Conservation (phyloP, 495 filamentous ascomycete genomes). For the Penicillium pancosmium region DNA sequence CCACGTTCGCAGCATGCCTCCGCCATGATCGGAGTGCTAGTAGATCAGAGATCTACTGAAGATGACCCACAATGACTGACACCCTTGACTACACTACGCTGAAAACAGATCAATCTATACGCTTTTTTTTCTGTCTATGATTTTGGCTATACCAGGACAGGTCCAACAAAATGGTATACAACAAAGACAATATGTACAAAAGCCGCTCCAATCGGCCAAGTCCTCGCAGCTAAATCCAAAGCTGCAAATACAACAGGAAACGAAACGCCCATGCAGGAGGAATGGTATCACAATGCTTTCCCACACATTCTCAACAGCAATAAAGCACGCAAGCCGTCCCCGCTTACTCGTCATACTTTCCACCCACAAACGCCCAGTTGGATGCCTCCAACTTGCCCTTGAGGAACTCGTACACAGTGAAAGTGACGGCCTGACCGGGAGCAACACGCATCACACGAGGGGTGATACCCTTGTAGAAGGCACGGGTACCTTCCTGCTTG, state of each 20-base stretch:
- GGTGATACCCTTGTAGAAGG: slow-evolving; percentile 99
- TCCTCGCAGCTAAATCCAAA: slow-evolving; percentile 5
- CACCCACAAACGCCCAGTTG: slow-evolving; percentile 62
- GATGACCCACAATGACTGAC: no score
- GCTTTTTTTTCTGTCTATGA: slow-evolving; percentile 1
- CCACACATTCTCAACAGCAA: slow-evolving; percentile 12
- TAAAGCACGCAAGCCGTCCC: slow-evolving; percentile 3
- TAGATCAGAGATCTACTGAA: no score
- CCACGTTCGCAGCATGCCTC: no score
- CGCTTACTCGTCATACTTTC: slow-evolving; percentile 72
- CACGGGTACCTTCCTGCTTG: slow-evolving; percentile 88
- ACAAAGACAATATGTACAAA: slow-evolving; percentile 32
- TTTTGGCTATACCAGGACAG: slow-evolving; percentile 8
- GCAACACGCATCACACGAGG: slow-evolving; percentile 97
- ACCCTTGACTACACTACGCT: neutral
- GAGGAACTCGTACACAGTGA: slow-evolving; percentile 93
- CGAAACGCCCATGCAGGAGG: slow-evolving; percentile 32
- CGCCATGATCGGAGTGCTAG: no score
- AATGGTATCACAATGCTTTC: slow-evolving; percentile 35
- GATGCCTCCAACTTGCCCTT: slow-evolving; percentile 81
- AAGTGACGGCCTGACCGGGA: slow-evolving; percentile 96
- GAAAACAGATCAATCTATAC: neutral
- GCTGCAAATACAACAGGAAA: slow-evolving; percentile 18
- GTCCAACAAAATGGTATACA: slow-evolving; percentile 28
- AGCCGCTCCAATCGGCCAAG: slow-evolving; percentile 18